Conservation (phyloP, 176 grass and related monocot genomes). For the Oryza coarctata region DNA sequence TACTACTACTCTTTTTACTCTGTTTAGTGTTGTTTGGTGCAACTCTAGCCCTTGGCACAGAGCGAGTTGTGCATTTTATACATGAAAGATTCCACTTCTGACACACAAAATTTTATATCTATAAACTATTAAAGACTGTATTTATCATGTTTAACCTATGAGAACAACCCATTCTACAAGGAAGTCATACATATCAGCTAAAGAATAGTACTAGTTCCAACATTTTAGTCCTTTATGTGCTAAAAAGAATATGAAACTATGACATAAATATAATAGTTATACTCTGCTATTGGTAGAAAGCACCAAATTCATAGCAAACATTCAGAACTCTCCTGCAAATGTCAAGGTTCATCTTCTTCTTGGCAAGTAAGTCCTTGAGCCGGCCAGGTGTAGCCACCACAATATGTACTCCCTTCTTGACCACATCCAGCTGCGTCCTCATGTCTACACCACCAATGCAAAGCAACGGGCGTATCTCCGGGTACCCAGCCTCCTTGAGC, state of each 20-base stretch:
- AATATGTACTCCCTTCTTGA: slow-evolving; percentile 90
- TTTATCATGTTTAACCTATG: background rate
- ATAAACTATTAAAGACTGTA: background rate
- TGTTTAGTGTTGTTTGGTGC: background rate
- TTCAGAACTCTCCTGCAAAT: slow-evolving; percentile 66
- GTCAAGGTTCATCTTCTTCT: slow-evolving; percentile 96
- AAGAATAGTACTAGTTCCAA: background rate
- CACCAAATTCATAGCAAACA: background rate
- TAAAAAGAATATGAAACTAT: background rate
- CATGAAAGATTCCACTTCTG: background rate
- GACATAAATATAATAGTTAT: background rate
- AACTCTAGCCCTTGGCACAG: background rate
- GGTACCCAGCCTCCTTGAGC: slow-evolving; percentile 58
- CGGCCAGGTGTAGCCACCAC: slow-evolving; percentile 85
- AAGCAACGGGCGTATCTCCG: slow-evolving; percentile 73
- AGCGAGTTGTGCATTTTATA: background rate
- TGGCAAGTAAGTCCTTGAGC: slow-evolving; percentile 88
- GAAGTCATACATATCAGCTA: background rate
- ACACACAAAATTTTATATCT: background rate
- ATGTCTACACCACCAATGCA: slow-evolving; percentile 90
- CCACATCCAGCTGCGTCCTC: slow-evolving; percentile 72
- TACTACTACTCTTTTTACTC: background rate
- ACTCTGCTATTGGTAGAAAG: background rate
- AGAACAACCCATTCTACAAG: background rate
- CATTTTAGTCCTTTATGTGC: background rate